Conservation (phyloP, 805 yeast species). For the Candida piceae region DNA sequence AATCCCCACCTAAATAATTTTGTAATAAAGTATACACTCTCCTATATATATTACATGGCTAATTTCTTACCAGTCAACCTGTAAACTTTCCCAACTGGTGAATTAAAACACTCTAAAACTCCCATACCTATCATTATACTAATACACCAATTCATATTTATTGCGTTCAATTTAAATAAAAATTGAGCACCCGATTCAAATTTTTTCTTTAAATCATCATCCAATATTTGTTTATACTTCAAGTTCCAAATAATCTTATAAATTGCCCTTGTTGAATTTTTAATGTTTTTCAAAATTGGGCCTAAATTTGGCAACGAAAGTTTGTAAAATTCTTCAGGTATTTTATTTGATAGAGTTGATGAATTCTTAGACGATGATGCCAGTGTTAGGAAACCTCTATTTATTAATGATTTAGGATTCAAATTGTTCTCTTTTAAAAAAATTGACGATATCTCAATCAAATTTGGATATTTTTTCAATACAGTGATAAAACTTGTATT, state of each 20-base stretch:
- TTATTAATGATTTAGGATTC: constrained; percentile 31
- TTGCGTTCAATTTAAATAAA: constrained; percentile 42
- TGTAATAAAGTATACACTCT: no score
- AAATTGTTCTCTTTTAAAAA: constrained; percentile 15
- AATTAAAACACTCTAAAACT: constrained; percentile 43
- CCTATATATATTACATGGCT: constrained; percentile 3
- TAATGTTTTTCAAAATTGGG: constrained; percentile 38
- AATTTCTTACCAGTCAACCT: constrained; percentile 37
- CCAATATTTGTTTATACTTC: constrained; percentile 40
- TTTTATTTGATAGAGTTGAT: constrained; percentile 3
- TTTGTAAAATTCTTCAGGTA: constrained; percentile 30
- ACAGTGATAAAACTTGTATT: constrained; percentile 14
- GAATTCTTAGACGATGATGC: constrained; percentile 19
- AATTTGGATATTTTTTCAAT: constrained; percentile 17
- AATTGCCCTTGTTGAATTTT: constrained; percentile 41
- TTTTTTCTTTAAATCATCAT: constrained; percentile 35
- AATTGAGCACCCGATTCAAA: constrained; percentile 36
- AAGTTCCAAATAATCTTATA: constrained; percentile 32
- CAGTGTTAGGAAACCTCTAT: constrained; percentile 39
- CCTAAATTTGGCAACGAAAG: constrained; percentile 50
- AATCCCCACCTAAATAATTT: no score
- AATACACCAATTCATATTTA: constrained; percentile 44
- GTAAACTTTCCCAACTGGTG: constrained; percentile 52
- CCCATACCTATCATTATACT: constrained; percentile 52
- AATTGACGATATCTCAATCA: constrained; percentile 23